Evolutionary conservation across 176 grass and related monocot species (phyloP).

Genomic region (Oryza coarctata): DNA sequence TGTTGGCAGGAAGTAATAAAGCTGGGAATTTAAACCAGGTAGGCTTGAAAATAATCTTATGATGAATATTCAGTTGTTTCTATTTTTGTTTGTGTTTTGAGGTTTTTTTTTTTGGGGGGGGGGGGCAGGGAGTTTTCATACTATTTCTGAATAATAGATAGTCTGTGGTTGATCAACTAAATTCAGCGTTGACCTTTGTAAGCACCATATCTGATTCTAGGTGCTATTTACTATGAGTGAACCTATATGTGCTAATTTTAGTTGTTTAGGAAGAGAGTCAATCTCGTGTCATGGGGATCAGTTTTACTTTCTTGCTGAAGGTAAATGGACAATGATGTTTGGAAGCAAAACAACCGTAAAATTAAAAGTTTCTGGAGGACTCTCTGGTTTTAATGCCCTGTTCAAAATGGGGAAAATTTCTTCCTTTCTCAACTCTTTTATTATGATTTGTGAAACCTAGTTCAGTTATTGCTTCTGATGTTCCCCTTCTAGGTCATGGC

Average conservation of each 20-base stretch:
- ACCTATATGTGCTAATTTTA: background rate
- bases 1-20: background rate
- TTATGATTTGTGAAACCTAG: slow-evolving; percentile 7
- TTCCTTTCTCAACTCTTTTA: too few relatives aligned
- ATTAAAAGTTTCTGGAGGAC: background rate
- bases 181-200: background rate
- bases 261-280: background rate
- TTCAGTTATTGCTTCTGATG: slow-evolving; percentile 4
- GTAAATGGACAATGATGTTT: background rate
- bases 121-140: too few relatives aligned
- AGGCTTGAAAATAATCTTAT: too few relatives aligned
- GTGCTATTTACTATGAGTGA: background rate
- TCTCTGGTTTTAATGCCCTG: background rate
- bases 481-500: slow-evolving; percentile 66
- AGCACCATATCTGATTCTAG: background rate
- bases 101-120: too few relatives aligned
- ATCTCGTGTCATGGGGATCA: background rate
- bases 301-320: background rate
- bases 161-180: background rate
- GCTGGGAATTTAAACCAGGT: background rate
- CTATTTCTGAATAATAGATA: background rate
- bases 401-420: background rate
- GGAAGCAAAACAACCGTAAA: background rate
- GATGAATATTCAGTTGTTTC: too few relatives aligned
- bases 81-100: too few relatives aligned